Percentiles rank a stretch among this genome's conserved stretches.
Conservation (phyloP, 768 basidiomycete genomes). For the Boletus insuetus region DNA sequence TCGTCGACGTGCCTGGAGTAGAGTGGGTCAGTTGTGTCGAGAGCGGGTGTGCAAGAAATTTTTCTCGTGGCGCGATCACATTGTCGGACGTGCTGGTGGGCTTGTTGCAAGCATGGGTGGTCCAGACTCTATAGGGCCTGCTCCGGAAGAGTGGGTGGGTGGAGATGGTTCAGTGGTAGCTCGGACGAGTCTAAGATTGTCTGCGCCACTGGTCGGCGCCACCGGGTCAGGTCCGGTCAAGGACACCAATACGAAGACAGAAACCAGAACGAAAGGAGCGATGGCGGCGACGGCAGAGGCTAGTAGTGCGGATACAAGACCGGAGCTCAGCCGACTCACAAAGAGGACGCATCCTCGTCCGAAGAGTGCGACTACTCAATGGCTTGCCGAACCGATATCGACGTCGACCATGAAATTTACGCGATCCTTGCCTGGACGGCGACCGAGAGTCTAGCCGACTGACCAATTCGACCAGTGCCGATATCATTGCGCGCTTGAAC, state of each 20-base stretch:
- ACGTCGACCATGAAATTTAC: conserved; percentile 4
- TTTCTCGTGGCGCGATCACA: conserved; percentile 11
- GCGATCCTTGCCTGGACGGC: neutral
- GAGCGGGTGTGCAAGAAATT: conserved; percentile 5
- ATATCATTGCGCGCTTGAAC: neutral
- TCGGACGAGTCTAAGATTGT: neutral
- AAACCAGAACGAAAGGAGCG: neutral
- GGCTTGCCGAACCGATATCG: neutral
- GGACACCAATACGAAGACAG: neutral
- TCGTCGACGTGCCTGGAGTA: neutral
- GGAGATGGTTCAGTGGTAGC: too few species aligned
- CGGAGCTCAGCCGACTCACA: neutral
- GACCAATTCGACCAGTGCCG: neutral
- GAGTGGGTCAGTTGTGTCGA: conserved; percentile 4
- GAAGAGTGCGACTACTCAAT: neutral
- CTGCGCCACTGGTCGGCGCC: conserved; percentile 13
- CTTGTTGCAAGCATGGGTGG: too few species aligned
- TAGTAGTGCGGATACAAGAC: neutral
- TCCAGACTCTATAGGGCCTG: neutral
- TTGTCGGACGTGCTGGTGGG: neutral
- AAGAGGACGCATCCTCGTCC: neutral
- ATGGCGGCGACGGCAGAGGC: too few species aligned
- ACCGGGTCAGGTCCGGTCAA: conserved; percentile 3
- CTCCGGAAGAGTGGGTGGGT: neutral
- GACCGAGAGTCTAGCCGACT: conserved; percentile 1